phyloP scores from a whole-genome alignment of 352 stramenopile species.

The Phytophthora meadii region DNA sequence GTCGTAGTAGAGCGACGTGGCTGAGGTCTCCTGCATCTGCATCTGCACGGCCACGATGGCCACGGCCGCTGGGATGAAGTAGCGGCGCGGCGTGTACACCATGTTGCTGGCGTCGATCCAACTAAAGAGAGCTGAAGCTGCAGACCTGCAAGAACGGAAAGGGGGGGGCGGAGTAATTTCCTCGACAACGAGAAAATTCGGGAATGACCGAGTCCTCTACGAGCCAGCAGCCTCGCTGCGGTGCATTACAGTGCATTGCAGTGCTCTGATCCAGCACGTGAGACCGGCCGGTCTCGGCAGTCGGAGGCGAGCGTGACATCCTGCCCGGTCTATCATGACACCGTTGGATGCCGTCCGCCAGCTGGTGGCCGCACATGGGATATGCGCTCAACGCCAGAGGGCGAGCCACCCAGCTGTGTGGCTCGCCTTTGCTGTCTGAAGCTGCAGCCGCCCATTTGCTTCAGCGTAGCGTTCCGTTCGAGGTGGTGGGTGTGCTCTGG shows the following conservation, averaged over 20 bases:
- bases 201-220: constrained; percentile 26
- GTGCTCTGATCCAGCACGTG: constrained; percentile 23
- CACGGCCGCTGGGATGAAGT: constrained; percentile 25
- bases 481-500: not conserved
- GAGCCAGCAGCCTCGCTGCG: constrained; percentile 4
- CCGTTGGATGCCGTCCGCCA: constrained; percentile 20
- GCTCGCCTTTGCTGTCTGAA: constrained; percentile 33
- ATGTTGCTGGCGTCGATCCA: constrained; percentile 19
- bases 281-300: constrained; percentile 33
- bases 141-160: constrained; percentile 6
- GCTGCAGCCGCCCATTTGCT: not conserved
- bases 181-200: constrained; percentile 40
- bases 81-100: constrained; percentile 28
- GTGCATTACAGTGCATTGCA: constrained; percentile 11
- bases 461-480: not conserved
- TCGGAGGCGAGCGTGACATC: constrained; percentile 25
- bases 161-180: constrained; percentile 25
- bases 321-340: constrained; percentile 5
- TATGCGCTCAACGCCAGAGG: constrained; percentile 15
- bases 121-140: not conserved
- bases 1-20: constrained; percentile 27
- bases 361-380: constrained; percentile 24
- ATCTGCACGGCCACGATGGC: constrained; percentile 28
- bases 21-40: constrained; percentile 22
- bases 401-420: constrained; percentile 22